Evolutionary conservation across 352 stramenopile species (phyloP).

Genomic region (Thalassiosira exigua): DNA sequence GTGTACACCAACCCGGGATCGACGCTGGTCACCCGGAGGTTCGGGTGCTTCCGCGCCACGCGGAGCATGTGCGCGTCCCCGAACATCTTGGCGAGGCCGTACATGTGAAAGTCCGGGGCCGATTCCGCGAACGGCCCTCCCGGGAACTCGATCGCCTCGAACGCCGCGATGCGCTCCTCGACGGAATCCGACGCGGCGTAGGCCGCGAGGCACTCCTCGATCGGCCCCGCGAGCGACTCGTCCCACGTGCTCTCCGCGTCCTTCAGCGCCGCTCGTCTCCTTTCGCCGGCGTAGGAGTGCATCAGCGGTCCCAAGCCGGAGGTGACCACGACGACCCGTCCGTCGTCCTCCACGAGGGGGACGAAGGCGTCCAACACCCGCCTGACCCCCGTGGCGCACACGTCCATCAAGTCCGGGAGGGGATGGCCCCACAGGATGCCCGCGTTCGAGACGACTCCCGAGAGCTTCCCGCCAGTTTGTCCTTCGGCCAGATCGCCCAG

Average conservation of each 20-base stretch:
- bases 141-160: conserved; percentile 35
- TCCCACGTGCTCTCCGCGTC: conserved; percentile 24
- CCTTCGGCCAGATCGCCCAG: too few relatives aligned
- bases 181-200: conserved; percentile 13
- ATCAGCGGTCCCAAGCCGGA: conserved; percentile 41
- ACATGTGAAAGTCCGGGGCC: conserved; percentile 56
- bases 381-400: conserved; percentile 35
- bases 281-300: conserved; percentile 29
- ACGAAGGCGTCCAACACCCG: conserved; percentile 39
- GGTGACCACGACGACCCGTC: conserved; percentile 40
- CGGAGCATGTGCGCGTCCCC: conserved; percentile 42
- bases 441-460: conserved; percentile 42
- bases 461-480: conserved; percentile 7
- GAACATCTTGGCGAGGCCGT: conserved; percentile 57
- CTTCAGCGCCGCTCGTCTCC: conserved; percentile 13
- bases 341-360: conserved; percentile 26
- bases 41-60: conserved; percentile 29
- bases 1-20: conserved; percentile 56
- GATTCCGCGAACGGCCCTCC: conserved; percentile 47
- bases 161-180: conserved; percentile 27
- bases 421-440: conserved; percentile 51
- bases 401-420: conserved; percentile 37
- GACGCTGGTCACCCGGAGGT: conserved; percentile 21
- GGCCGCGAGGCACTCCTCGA: conserved; percentile 13
- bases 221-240: conserved; percentile 15